These are phyloP conservation scores for Lactifluus echinatus DNA, from an alignment of 768 basidiomycete species.

Conservation along the genomic window DNA sequence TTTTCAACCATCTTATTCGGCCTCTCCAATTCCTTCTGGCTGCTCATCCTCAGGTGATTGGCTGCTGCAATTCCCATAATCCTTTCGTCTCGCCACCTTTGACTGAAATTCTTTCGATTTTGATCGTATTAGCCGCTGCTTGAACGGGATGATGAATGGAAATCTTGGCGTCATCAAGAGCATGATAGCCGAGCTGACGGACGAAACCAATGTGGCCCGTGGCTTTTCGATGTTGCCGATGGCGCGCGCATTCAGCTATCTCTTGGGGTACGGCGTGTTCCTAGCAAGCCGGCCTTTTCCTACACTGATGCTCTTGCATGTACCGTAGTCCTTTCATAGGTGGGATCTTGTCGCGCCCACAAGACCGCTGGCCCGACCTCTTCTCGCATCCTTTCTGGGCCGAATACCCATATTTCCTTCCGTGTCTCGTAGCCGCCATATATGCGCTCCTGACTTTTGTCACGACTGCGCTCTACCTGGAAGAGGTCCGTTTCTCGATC, in stretches of 20 bases:
- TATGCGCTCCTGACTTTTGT: background rate
- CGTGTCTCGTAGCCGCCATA: constrained; percentile 5
- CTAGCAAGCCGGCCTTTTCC: background rate
- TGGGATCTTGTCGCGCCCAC: constrained; percentile 21
- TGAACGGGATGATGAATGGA: constrained; percentile 32
- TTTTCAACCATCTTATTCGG: constrained; percentile 31
- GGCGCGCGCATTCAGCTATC: background rate
- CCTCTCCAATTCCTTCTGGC: constrained; percentile 29
- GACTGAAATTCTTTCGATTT: no score
- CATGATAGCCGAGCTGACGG: constrained; percentile 22
- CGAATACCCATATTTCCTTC: constrained; percentile 23
- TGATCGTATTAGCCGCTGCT: background rate
- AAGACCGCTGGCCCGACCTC: constrained; percentile 16
- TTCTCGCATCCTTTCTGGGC: constrained; percentile 21
- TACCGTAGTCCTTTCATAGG: constrained; percentile 19
- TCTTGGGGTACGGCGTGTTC: background rate
- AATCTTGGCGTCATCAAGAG: constrained; percentile 28
- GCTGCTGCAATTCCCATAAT: no score
- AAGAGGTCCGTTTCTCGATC: background rate
- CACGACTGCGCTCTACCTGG: background rate
- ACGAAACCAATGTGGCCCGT: background rate
- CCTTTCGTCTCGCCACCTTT: no score
- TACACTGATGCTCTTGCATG: constrained; percentile 6
- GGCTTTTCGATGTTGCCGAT: background rate
- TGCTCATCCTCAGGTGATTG: constrained; percentile 16